Base-by-base conservation (phyloP, 208 protist species). In the Leishmania amazonensis region DNA sequence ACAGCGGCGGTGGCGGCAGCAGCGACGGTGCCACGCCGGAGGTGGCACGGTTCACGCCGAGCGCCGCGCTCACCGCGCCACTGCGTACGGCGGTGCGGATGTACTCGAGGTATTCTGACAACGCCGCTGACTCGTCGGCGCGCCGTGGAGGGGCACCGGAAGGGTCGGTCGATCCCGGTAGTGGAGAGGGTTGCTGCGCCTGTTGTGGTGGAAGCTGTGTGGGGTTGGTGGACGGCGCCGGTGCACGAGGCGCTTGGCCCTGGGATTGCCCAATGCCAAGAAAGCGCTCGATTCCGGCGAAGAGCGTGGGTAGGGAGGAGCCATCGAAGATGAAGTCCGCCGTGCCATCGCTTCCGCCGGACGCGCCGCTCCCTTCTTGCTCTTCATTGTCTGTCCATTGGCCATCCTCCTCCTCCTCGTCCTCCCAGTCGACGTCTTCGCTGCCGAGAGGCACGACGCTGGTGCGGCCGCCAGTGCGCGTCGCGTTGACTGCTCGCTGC, bases 371-470 rank as follows among this genome's bases (percentile, higher is more conserved):
- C 58, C 57, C 85, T 24, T 81, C 78, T 35, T 5, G 53, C 24
- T 71, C 80, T 40, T 79, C 76, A 24, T 74, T 73, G 15, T 82
- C 80, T 17, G 13, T 51, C 78, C 65, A 83, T 21, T 38, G 28
- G 51, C 78, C 83, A n/a, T 78, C 81, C 65, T 84, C 88, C 28
- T 81, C 84, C 35, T 90, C 85, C 7, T 58, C 79, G 11, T 81
- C 84, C 28, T 90, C 85, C 81, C 78, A 83, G 1, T 74, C 78
- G 42, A 38, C 78, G 15, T 84, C 84, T 31, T 80, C 64, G 45
- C 1, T 24, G 31, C 45, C 40, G 68, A 74, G 42, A 24, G 28
- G 40, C 68, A 35, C 68, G 21, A 28, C 28, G 45, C 47, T 38
- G 38, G 9, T n/a, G 62, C 21, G 42, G 76, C 28, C 71, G 47